phyloP scores from a whole-genome alignment of 768 basidiomycete species.

The Boletellus emodensis region DNA sequence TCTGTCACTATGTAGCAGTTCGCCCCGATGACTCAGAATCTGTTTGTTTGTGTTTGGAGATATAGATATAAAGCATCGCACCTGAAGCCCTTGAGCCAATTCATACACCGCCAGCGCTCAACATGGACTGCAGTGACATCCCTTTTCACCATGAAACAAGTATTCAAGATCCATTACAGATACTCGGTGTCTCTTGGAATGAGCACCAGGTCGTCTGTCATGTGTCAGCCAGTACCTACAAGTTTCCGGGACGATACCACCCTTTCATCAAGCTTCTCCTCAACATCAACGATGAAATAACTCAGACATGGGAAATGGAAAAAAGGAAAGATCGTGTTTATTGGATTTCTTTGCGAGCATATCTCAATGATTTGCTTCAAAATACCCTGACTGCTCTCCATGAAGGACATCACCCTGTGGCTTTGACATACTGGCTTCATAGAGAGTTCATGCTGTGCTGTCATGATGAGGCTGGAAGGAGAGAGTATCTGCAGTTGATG shows the following conservation, averaged over 20 bases:
- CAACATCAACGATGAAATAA: not conserved
- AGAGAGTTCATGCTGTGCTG: slow-evolving; percentile 8
- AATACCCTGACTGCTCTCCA: not conserved
- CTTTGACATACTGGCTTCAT: slow-evolving; percentile 1
- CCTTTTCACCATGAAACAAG: not conserved
- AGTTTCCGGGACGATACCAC: not conserved
- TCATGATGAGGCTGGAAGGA: not conserved
- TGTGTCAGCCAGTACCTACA: not conserved
- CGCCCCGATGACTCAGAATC: too few relatives aligned
- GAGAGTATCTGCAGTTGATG: not conserved
- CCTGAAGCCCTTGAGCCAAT: too few relatives aligned
- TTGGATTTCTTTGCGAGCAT: not conserved
- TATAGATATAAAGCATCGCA: too few relatives aligned
- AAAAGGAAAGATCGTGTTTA: not conserved
- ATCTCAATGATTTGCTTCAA: not conserved
- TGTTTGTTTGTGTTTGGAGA: too few relatives aligned
- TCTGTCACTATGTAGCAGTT: too few relatives aligned
- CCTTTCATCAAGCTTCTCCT: not conserved
- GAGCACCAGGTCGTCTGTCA: not conserved
- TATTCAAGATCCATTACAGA: not conserved
- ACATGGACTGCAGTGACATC: not conserved
- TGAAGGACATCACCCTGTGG: not conserved
- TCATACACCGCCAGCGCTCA: too few relatives aligned
- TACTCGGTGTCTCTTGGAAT: not conserved
- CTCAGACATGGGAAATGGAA: not conserved